Evolutionary conservation across 208 protist genomes (phyloP), one percentile per base, ranked within the genome.

Genomic region (Acanthamoeba quina): DNA sequence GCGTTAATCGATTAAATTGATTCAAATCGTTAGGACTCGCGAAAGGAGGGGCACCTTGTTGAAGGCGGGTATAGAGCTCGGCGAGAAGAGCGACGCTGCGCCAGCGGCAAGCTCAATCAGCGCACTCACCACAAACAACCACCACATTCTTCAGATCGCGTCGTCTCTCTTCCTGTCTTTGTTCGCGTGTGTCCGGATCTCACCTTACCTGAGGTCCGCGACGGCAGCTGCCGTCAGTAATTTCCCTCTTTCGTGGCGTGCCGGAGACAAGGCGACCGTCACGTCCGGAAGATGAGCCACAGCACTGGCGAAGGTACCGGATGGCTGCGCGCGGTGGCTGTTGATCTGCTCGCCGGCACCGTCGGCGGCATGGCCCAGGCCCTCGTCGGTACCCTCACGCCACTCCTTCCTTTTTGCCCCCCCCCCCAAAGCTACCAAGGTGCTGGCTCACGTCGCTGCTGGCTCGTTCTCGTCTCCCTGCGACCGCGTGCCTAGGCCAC

Each of bases 91-190:
- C 29, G 44, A 44, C 37, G 29, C 26, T 11, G 13, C 17, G 21
- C 72, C 72, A 11, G 72, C 72, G 37, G 72, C 72, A 29, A 82
- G 17, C 37, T 82, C 72, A 54, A 82, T 82, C 5, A 82, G 41
- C 31, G 72, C 72, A 19, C 72, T 82, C 72, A 82, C 72, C 5
- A 82, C 72, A 6, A 82, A 82, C 72, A 82, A 15, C 72, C 72
- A 82, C 72, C 72, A 82, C 72, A 82, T 72, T 62, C 56, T 74
- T 19, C 5, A n/a, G 24, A 7, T 31, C 3, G 5, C 24, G 26
- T 19, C 13, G 7, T 17, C 29, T 47, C 41, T 34, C 70, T 78
- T 41, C 37, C 37, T 21, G 13, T 49, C 44, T 6, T 78, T 47
- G 34, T 47, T 19, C 29, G 17, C 5, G 37, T 11, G 5, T 47